Base-by-base conservation (phyloP, 176 grass and related monocot genomes). In the Eleusine coracana region DNA sequence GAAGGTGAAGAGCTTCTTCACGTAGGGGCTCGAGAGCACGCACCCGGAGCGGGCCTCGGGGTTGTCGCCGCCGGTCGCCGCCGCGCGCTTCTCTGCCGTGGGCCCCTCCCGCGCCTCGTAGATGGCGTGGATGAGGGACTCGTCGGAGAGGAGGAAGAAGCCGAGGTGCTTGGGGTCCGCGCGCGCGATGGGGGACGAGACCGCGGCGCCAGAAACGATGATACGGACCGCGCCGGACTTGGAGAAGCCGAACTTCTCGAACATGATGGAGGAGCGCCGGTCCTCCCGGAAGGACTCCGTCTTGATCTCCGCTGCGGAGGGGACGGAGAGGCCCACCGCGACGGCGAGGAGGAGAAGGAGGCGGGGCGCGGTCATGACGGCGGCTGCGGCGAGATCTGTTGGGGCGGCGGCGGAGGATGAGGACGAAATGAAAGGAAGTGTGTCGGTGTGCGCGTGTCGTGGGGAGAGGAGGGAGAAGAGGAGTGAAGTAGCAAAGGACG, bases 231-330 rank as follows among this genome's bases (percentile, higher is more conserved):
- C 49, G 37, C 93, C 96, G 5, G 63, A 59, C 52, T 75, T 49
- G 56, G 89, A 88, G 89, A 98, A 98, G 9, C 96, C 96, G 83
- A 98, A 98, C 55, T 98, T 98, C 85, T 98, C 96, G 91, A 98
- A 98, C 69, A 95, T 91, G 87, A 98, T 98, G 25, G 87, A 49
- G 8, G 77, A 5, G 41, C 96, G 91, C 76, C 83, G 80, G 85
- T 98, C 96, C 69, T 88, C 83, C 8, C 31, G 69, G 74, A 89
- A 89, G 72, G 83, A 81, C 68, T 93, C 84, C 23, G 87, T 71
- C 80, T 88, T 88, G 85, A 98, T 98, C 91, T 95, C 91, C 17
- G 85, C 92, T 5, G 70, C 71, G 9, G 66, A 76, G 16, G 88
- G 91, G 11, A 34, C 10, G 34, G 90, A 7, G 25, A 91, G 40